phyloP scores from a whole-genome alignment of 768 basidiomycete species.

The Leucocoprinus leucothites region DNA sequence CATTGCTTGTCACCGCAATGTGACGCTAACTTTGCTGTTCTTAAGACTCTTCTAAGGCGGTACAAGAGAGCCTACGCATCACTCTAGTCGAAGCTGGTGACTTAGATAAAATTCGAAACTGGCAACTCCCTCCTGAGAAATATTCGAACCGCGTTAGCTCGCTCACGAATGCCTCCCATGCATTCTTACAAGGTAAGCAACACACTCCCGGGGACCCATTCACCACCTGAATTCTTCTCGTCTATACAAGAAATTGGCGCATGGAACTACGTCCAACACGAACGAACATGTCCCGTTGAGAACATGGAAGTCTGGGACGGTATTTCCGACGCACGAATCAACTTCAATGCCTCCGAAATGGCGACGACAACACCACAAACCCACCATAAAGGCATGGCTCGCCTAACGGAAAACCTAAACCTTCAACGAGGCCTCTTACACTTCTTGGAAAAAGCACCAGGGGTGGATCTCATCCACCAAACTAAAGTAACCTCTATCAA shows the following conservation, averaged over 20 bases:
- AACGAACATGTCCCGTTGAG: slow-evolving; percentile 69
- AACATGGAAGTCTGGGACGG: slow-evolving; percentile 99
- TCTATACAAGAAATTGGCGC: slow-evolving; percentile 65
- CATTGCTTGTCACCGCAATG: slow-evolving; percentile 1
- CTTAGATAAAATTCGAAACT: slow-evolving; percentile 61
- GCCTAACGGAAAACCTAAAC: slow-evolving; percentile 89
- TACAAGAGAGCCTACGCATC: slow-evolving; percentile 56
- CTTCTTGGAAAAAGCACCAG: slow-evolving; percentile 48
- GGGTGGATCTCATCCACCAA: slow-evolving; percentile 66
- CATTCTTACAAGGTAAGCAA: slow-evolving; percentile 59
- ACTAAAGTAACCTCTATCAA: slow-evolving; percentile 72
- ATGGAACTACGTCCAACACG: slow-evolving; percentile 74
- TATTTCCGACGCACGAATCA: slow-evolving; percentile 73
- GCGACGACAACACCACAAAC: slow-evolving; percentile 21
- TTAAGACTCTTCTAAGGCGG: slow-evolving; percentile 49
- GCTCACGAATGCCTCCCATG: slow-evolving; percentile 70
- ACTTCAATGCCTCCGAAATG: slow-evolving; percentile 58
- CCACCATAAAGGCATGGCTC: slow-evolving; percentile 57
- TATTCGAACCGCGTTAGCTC: slow-evolving; percentile 88
- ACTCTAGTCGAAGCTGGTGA: slow-evolving; percentile 83
- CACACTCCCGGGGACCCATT: not conserved
- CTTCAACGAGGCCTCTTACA: slow-evolving; percentile 81
- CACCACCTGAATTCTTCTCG: not conserved
- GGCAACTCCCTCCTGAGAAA: slow-evolving; percentile 51
- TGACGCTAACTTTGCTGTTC: slow-evolving; percentile 4